Base-by-base conservation (phyloP, 2,329 filamentous ascomycete genomes). In the Diaporthe capsici region DNA sequence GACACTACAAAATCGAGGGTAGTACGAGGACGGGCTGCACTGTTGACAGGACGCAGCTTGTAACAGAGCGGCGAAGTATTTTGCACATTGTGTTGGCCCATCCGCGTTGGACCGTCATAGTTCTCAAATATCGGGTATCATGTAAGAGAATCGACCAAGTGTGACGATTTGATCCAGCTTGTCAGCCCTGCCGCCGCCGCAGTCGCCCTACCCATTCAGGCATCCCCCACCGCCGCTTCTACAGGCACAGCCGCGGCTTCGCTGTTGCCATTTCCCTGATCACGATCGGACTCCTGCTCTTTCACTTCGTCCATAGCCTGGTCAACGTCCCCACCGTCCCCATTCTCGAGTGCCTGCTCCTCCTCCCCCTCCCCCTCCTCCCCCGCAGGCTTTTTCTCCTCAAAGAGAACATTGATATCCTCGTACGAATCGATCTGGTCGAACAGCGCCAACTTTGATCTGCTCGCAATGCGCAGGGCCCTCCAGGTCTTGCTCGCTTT, bases 401-500 rank as follows among this genome's bases (percentile, higher is more conserved):
- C 84, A 76, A 92, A 93, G 17, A 93, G 86, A 47, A 86, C 81
- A 72, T 88, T 88, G 44, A 93, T 88, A 76, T 95, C 94, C 81
- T 94, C 94, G 55, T 94, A 92, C 78, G 95, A 93, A 73, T 98
- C 95, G 65, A 98, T 94, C 83, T 94, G 95, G 83, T 98, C 96
- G 83, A 98, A 97, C 28, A 92, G 86, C 60, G 91, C 90, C 78
- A 98, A 89, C 80, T 93, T 94, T 74, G 89, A 92, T 78, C 91
- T 92, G 74, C 94, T 92, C 13, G 95, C 94, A 78, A 98, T 90
- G 71, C 97, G 92, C 77, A 99, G 86, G 7, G 95, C 94, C 79
- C 96, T 91, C 97, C 97, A 99, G 74, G 92, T 94, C 83, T 97
- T 96, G 86, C 95, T 98, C 28, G 93, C 92, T 83, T 97, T 98